Base-by-base conservation (phyloP, 441 rosid genomes). In the Iberis amara region DNA sequence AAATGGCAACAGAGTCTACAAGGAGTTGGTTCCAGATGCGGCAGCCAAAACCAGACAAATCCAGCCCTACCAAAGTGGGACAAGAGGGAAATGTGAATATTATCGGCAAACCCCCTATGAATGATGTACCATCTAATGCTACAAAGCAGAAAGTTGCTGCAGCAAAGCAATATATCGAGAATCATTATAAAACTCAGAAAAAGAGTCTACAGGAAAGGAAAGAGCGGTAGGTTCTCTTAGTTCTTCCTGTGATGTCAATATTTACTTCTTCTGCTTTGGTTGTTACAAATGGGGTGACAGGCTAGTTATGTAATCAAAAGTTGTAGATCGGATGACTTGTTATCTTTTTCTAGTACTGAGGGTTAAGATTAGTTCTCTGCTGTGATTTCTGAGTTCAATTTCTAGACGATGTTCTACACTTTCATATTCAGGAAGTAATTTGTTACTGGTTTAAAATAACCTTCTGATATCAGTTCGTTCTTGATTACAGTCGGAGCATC, bases 101-200 rank as follows among this genome's bases (percentile, higher is more conserved):
- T 47, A 15, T 45, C 10, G 64, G 68, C 7, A 69, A 59, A 40
- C 72, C 77, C 0, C 77, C 73, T 6, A 46, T 54, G 39, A 70
- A 64, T 36, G 76, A 62, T 39, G 74, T 56, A n/a, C 77, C 69
- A 11, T 76, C 76, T 31, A 73, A 57, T 59, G 74, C 67, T 36
- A 76, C 81, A 0, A 73, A 70, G 10, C 76, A 65, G 70, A 76
- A 49, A 59, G 80, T 68, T 54, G 80, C 76, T 15, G 80, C 78
- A 1, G 78, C 80, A 2, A 76, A 76, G 69, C 75, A 70, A 38
- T 73, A 61, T 47, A 76, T 76, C 1, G 80, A 76, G 70, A 76
- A 73, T 52, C 80, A 76, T 56, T 76, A 76, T 47, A 76, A 76
- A 43, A 32, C 26, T 41, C 75, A 76, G 50, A 64, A 64, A 69